phyloP scores from a whole-genome alignment of 768 basidiomycete genomes.

The Naganishia onofrii region DNA sequence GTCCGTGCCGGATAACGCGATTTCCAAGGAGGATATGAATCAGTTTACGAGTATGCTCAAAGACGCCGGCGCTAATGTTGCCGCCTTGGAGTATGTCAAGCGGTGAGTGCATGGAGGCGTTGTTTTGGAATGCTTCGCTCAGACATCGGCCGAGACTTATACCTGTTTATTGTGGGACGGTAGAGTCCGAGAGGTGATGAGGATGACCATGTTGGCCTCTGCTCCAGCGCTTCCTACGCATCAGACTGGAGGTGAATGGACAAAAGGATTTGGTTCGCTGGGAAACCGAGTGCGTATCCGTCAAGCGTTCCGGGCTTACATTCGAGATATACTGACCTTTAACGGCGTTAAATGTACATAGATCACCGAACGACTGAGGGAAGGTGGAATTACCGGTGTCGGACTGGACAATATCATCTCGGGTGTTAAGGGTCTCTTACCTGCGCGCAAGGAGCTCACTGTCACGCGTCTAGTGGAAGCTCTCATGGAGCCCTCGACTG shows the following conservation, averaged over 20 bases:
- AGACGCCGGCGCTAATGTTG: slow-evolving; percentile 69
- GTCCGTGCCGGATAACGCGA: slow-evolving; percentile 71
- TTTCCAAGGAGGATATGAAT: slow-evolving; percentile 80
- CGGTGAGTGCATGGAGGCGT: slow-evolving; percentile 52
- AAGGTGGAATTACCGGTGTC: slow-evolving; percentile 66
- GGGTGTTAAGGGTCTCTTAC: slow-evolving; percentile 96
- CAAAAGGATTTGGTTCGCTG: slow-evolving; percentile 88
- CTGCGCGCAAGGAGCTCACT: slow-evolving; percentile 82
- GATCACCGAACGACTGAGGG: slow-evolving; percentile 89
- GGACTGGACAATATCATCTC: slow-evolving; percentile 88
- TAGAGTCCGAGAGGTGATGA: slow-evolving; percentile 79
- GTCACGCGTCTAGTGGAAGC: slow-evolving; percentile 92
- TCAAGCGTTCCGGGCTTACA: background rate
- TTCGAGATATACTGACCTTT: slow-evolving; percentile 1
- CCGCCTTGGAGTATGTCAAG: slow-evolving; percentile 85
- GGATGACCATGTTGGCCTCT: slow-evolving; percentile 75
- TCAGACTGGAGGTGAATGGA: slow-evolving; percentile 74
- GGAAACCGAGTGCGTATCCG: slow-evolving; percentile 70
- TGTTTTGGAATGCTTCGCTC: background rate
- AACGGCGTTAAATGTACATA: slow-evolving; percentile 48
- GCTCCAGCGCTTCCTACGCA: slow-evolving; percentile 59
- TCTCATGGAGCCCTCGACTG: slow-evolving; percentile 92
- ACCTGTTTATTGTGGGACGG: background rate
- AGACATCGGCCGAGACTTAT: background rate
- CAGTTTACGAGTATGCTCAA: slow-evolving; percentile 86